A percentile compares a stretch with the other conserved stretches of the same genome.
These are phyloP conservation scores for Meredithiella fracta DNA, from an alignment of 2,329 filamentous ascomycete genomes.

Conservation along the genomic window DNA sequence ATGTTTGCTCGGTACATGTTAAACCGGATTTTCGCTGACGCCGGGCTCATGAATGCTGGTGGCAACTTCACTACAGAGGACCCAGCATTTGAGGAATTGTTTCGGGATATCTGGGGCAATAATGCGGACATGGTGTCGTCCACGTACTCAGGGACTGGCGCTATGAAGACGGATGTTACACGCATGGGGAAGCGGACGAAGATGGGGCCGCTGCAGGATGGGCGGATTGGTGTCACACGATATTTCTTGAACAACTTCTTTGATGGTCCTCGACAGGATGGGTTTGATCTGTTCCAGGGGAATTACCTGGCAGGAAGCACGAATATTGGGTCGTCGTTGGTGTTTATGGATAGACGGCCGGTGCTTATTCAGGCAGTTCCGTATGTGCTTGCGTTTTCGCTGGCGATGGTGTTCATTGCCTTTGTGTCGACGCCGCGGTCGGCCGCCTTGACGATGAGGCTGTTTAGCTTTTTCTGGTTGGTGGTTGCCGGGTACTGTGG, in stretches of 20 bases:
- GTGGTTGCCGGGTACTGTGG: constrained; percentile 52
- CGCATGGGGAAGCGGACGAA: constrained; percentile 82
- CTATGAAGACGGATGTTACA: constrained; percentile 95
- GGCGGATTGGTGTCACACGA: constrained; percentile 72
- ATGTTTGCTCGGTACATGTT: constrained; percentile 86
- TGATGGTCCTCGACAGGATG: constrained; percentile 87
- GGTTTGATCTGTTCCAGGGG: constrained; percentile 86
- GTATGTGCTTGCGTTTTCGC: constrained; percentile 70
- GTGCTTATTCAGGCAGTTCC: constrained; percentile 84
- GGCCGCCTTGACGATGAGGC: constrained; percentile 60
- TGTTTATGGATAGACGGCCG: constrained; percentile 75
- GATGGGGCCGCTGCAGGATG: constrained; percentile 68
- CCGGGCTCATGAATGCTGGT: constrained; percentile 61
- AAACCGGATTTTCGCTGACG: constrained; percentile 72
- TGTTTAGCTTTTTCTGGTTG: constrained; percentile 70
- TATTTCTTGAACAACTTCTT: constrained; percentile 90
- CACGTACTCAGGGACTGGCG: constrained; percentile 88
- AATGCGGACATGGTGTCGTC: constrained; percentile 91
- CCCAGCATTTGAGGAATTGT: constrained; percentile 67
- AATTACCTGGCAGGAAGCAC: constrained; percentile 61
- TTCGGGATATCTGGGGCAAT: constrained; percentile 96
- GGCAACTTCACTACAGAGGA: constrained; percentile 65
- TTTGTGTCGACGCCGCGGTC: constrained; percentile 59
- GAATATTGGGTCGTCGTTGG: constrained; percentile 50
- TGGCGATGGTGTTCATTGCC: constrained; percentile 68